phyloP scores from a whole-genome alignment of 2,329 filamentous ascomycete genomes.

The Coniochaeta pulveracea region DNA sequence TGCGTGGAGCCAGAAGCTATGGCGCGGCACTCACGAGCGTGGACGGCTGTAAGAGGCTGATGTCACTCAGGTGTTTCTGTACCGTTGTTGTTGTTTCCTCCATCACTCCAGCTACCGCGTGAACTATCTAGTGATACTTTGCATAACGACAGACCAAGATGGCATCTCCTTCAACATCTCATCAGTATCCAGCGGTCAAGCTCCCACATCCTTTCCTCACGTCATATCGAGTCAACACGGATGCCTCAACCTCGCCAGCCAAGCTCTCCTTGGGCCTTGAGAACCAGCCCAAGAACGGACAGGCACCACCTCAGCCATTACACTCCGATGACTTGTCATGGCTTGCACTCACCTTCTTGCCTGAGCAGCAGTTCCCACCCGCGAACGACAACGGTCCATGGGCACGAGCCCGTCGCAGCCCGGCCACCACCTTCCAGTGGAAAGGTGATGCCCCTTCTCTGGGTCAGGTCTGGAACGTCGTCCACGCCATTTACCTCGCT shows the following conservation, averaged over 20 bases:
- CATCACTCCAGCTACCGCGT: not conserved
- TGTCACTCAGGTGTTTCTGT: not conserved
- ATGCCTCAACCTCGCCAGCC: constrained; percentile 13
- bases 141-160: constrained; percentile 9
- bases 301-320: constrained; percentile 21
- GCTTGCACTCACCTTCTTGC: constrained; percentile 19
- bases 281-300: constrained; percentile 18
- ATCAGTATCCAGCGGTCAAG: constrained; percentile 23
- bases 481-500: constrained; percentile 30
- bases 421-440: constrained; percentile 29
- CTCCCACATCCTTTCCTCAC: constrained; percentile 34
- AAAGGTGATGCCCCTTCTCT: constrained; percentile 21
- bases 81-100: not conserved
- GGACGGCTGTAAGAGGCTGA: not conserved
- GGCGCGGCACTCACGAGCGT: too few species aligned
- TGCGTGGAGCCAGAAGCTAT: too few species aligned
- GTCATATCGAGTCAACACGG: constrained; percentile 23
- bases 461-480: constrained; percentile 32
- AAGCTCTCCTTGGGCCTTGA: constrained; percentile 20
- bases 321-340: constrained; percentile 25
- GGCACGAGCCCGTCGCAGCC: constrained; percentile 31
- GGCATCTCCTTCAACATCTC: constrained; percentile 4
- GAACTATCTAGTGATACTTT: not conserved
- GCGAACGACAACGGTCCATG: constrained; percentile 20
- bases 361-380: constrained; percentile 14